Conservation (phyloP, 1,284 basidiomycete genomes). For the Irpex rosettiformis region DNA sequence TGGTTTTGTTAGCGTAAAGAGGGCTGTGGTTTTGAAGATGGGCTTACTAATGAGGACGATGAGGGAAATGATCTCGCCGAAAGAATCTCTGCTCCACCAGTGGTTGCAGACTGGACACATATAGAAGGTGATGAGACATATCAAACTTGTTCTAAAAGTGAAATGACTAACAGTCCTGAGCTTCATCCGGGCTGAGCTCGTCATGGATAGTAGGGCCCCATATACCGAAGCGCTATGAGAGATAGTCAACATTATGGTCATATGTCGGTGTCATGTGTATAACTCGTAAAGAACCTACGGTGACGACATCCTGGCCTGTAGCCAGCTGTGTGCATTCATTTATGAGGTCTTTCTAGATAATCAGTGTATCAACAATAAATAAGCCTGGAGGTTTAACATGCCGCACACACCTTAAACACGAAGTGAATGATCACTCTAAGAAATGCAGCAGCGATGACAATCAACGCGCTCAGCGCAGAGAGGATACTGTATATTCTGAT, state of each 20-base stretch:
- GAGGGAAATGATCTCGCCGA: conserved; percentile 58
- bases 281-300: conserved; percentile 15
- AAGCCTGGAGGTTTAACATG: neutral
- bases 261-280: neutral
- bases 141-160: neutral
- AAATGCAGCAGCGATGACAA: conserved; percentile 52
- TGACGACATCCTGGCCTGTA: conserved; percentile 31
- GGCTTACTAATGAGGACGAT: conserved; percentile 47
- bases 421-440: conserved; percentile 65
- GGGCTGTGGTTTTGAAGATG: neutral
- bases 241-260: neutral
- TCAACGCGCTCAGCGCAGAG: conserved; percentile 46
- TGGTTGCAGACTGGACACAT: conserved; percentile 46
- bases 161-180: conserved; percentile 40
- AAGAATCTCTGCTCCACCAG: conserved; percentile 56
- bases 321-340: conserved; percentile 39
- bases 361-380: neutral
- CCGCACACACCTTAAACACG: conserved; percentile 49
- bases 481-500: conserved; percentile 55
- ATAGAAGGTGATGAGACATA: conserved; percentile 1
- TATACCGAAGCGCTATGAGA: conserved; percentile 33
- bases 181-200: conserved; percentile 34
- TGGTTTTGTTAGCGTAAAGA: neutral
- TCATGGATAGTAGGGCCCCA: conserved; percentile 41
- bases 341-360: conserved; percentile 47